Percentiles rank a stretch among this genome's conserved stretches.
Evolutionary conservation across 192 early-diverging fungal genomes (phyloP).

Genomic region (Jimgerdemannia lactiflua): DNA sequence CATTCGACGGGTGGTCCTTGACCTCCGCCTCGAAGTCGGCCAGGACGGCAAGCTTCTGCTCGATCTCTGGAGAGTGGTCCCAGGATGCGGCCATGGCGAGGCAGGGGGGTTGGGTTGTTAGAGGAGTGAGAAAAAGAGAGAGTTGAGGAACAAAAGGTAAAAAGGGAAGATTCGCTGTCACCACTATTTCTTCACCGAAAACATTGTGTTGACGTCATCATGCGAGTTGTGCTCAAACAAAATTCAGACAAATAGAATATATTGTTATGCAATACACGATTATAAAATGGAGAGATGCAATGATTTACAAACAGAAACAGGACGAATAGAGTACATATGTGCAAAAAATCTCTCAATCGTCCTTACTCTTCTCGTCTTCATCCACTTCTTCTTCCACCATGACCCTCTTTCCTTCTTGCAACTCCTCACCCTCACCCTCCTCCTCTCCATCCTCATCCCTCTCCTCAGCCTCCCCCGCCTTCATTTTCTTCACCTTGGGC

Average conservation of each 20-base stretch:
- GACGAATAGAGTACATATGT: too few species aligned
- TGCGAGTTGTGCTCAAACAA: too few species aligned
- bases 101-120: too few species aligned
- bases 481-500: conserved; percentile 43
- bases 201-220: too few species aligned
- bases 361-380: background rate
- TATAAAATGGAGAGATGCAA: too few species aligned
- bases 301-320: too few species aligned
- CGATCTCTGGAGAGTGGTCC: background rate
- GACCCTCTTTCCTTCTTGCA: too few species aligned
- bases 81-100: background rate
- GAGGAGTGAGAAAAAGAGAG: too few species aligned
- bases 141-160: background rate
- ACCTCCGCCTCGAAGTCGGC: background rate
- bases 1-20: conserved; percentile 2
- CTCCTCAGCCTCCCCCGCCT: conserved; percentile 13
- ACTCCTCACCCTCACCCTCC: background rate
- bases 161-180: background rate
- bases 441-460: conserved; percentile 12
- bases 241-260: too few species aligned
- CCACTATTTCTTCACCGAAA: background rate
- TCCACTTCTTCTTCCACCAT: background rate
- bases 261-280: too few species aligned
- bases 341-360: too few species aligned
- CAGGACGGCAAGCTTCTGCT: background rate